Conservation (phyloP, 2,329 filamentous ascomycete species). For the Fusarium succisae region DNA sequence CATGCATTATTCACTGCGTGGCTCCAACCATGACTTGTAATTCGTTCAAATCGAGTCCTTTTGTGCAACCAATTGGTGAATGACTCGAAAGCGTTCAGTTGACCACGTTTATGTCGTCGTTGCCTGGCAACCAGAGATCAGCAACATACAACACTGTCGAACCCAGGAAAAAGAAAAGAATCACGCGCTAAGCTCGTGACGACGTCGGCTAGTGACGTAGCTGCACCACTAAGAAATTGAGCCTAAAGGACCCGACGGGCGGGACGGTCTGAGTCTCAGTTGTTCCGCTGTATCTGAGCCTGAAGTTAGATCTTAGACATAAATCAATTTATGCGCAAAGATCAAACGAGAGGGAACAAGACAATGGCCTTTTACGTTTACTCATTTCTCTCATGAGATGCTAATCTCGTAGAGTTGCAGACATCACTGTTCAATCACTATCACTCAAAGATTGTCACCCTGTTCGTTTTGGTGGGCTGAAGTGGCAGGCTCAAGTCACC, state of each 20-base stretch:
- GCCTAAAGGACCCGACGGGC: neutral
- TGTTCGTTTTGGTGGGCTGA: neutral
- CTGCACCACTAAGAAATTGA: constrained; percentile 7
- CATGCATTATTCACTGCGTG: constrained; percentile 19
- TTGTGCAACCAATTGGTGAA: neutral
- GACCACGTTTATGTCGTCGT: constrained; percentile 7
- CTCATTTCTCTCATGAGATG: neutral
- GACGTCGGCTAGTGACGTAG: constrained; percentile 44
- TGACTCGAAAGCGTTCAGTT: constrained; percentile 23
- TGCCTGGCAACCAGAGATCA: constrained; percentile 37
- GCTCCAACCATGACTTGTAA: constrained; percentile 30
- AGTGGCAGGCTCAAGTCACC: constrained; percentile 8
- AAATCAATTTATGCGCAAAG: neutral
- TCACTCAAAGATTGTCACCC: neutral
- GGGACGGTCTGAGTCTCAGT: neutral
- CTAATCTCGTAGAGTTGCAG: neutral
- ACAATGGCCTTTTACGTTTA: neutral
- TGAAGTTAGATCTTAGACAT: constrained; percentile 2
- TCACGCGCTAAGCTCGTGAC: constrained; percentile 30
- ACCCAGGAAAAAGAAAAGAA: neutral
- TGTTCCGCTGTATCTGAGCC: constrained; percentile 13
- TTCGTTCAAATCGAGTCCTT: neutral
- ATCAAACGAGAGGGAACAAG: neutral
- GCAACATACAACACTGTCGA: neutral
- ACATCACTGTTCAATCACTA: neutral